Percentiles rank a stretch among this genome's conserved stretches.
These are phyloP conservation scores for Orbilia quercus DNA, from an alignment of 2,329 filamentous ascomycete species.

Conservation along the genomic window DNA sequence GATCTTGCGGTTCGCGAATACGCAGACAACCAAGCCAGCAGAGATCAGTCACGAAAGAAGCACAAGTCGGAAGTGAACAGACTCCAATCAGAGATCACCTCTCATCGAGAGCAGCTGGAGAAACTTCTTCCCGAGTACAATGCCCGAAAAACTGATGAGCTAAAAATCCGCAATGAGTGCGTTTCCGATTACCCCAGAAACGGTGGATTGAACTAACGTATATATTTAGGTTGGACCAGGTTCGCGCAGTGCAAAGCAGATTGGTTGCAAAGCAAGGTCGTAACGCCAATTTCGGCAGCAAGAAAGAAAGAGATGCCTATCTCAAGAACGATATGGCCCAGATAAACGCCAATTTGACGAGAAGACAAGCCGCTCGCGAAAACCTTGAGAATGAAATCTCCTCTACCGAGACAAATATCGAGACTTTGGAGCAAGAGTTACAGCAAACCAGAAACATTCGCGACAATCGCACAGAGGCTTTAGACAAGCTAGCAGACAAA, in stretches of 20 bases:
- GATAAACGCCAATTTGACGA: constrained; percentile 78
- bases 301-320: constrained; percentile 86
- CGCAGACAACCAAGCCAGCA: constrained; percentile 81
- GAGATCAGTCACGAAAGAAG: constrained; percentile 76
- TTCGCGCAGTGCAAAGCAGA: constrained; percentile 78
- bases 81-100: constrained; percentile 77
- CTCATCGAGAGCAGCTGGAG: constrained; percentile 80
- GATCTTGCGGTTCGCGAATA: constrained; percentile 86
- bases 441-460: constrained; percentile 76
- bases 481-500: constrained; percentile 77
- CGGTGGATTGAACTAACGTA: constrained; percentile 14
- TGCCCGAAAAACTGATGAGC: constrained; percentile 77
- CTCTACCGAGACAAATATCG: constrained; percentile 77
- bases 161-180: constrained; percentile 72
- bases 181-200: not conserved
- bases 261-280: constrained; percentile 93
- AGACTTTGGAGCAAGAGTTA: constrained; percentile 77
- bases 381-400: constrained; percentile 85
- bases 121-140: constrained; percentile 81
- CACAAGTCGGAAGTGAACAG: constrained; percentile 78
- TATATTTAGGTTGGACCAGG: constrained; percentile 72
- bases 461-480: constrained; percentile 80
- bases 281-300: constrained; percentile 85
- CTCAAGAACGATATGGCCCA: constrained; percentile 83
- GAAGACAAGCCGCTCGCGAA: constrained; percentile 84